phyloP scores from a whole-genome alignment of 345 rosid species.

The Salix brachista region DNA sequence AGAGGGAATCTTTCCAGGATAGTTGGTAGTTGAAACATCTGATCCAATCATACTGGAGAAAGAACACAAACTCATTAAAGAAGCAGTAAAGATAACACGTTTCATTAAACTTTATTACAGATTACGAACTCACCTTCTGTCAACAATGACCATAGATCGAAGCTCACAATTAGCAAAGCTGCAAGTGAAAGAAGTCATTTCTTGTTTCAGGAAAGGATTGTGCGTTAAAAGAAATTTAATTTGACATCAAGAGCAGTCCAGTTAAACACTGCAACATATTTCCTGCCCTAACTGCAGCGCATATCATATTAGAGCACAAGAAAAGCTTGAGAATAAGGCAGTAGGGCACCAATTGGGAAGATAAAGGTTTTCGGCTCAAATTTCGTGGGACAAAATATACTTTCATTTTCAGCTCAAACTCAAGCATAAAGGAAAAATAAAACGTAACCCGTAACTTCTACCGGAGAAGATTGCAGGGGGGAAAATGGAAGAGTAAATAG shows the following conservation, averaged over 20 bases:
- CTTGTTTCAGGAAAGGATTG: background rate
- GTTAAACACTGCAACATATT: background rate
- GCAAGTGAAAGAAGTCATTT: constrained; percentile 24
- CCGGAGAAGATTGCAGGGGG: background rate
- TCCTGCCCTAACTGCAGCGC: background rate
- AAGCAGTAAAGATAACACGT: background rate
- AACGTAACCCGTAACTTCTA: background rate
- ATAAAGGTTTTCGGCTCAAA: background rate
- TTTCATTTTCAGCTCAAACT: background rate
- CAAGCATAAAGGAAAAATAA: background rate
- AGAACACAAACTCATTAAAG: background rate
- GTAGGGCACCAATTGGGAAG: background rate
- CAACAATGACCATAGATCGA: constrained; percentile 83
- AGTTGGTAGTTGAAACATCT: constrained; percentile 53
- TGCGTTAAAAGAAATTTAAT: background rate
- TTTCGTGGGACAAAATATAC: background rate
- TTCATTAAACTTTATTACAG: background rate
- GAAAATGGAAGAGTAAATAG: background rate
- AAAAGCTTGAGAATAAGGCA: background rate
- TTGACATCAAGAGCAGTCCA: background rate
- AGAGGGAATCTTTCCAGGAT: constrained; percentile 77
- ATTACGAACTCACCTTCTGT: constrained; percentile 52
- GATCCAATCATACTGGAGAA: constrained; percentile 69
- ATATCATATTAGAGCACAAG: background rate
- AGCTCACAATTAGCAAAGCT: constrained; percentile 98